These are phyloP conservation scores for Fusarium sp. DNA, from an alignment of 2,329 filamentous ascomycete genomes.

Conservation along the genomic window DNA sequence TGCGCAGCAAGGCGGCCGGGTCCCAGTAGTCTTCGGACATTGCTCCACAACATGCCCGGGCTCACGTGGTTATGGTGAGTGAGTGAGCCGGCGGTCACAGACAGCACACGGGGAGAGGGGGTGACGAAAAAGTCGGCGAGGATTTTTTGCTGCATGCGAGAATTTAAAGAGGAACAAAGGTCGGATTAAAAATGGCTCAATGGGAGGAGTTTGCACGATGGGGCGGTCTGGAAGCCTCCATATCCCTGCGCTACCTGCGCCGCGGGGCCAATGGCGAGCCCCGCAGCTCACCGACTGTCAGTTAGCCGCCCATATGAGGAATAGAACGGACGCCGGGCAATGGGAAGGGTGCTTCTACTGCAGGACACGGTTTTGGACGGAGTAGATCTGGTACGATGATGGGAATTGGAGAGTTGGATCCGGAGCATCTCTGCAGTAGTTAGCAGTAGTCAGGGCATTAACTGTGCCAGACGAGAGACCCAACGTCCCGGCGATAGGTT, in stretches of 20 bases:
- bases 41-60: neutral
- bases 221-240: neutral
- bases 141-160: neutral
- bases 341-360: neutral
- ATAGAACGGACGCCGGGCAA: neutral
- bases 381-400: neutral
- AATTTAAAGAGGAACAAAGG: neutral
- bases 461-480: neutral
- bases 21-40: slow-evolving; percentile 1
- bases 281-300: neutral
- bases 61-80: neutral
- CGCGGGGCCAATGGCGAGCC: neutral
- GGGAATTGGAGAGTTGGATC: neutral
- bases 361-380: neutral
- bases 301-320: neutral
- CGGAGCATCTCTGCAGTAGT: neutral
- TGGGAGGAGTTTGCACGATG: neutral
- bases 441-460: neutral
- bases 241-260: neutral
- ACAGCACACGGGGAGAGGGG: neutral
- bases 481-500: neutral
- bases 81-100: neutral
- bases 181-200: neutral
- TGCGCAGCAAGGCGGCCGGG: neutral
- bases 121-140: neutral